Percentiles rank a stretch among this genome's conserved stretches.
Evolutionary conservation across 257 asterid species (phyloP).

Genomic region (Solanum chaucha): DNA sequence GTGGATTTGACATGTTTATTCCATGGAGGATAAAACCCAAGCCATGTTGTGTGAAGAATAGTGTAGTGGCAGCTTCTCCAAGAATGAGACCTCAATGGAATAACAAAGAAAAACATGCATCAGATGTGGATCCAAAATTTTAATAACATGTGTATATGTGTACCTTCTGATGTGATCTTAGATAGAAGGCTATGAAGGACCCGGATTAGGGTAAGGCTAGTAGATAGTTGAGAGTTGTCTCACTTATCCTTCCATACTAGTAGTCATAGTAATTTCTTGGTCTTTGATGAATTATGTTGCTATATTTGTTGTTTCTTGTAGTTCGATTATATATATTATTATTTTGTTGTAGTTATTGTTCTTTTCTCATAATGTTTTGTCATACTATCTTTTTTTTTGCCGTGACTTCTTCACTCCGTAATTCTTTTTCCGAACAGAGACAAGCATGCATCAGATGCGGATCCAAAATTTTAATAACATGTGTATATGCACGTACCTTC

Average conservation of each 20-base stretch:
- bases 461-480: too few species aligned
- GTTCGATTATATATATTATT: neutral
- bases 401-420: too few species aligned
- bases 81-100: constrained; percentile 4
- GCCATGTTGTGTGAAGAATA: constrained; percentile 46
- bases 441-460: too few species aligned
- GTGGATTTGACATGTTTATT: constrained; percentile 47
- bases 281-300: neutral
- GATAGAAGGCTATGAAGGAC: neutral
- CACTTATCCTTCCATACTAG: neutral
- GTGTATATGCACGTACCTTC: too few species aligned
- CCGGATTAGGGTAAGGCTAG: neutral
- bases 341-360: neutral
- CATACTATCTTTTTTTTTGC: neutral
- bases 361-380: neutral
- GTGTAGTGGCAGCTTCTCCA: constrained; percentile 16
- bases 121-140: neutral
- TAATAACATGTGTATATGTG: neutral
- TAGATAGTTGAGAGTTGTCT: neutral
- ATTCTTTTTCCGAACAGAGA: too few species aligned
- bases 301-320: neutral
- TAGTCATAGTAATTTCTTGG: too few species aligned
- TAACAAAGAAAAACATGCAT: neutral
- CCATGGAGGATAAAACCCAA: constrained; percentile 57
- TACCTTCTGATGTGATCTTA: neutral